phyloP scores from a whole-genome alignment of 208 protist species.

The Sergeia podlipaevii region DNA sequence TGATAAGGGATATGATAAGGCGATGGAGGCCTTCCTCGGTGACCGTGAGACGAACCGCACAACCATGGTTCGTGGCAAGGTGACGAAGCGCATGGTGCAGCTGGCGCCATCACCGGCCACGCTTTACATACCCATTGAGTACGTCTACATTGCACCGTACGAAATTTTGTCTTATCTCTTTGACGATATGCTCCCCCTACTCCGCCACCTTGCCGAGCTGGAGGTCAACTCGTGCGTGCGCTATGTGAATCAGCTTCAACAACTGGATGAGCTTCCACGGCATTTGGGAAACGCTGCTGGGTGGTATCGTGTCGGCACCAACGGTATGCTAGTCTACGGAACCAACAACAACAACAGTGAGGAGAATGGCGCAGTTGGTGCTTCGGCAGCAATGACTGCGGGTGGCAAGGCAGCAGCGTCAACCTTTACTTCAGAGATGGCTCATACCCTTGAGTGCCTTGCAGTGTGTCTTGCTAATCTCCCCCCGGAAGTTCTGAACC shows the following conservation, averaged over 20 bases:
- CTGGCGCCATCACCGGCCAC: slow-evolving; percentile 48
- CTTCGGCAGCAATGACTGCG: neutral
- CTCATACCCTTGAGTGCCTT: slow-evolving; percentile 66
- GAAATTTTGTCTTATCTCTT: slow-evolving; percentile 80
- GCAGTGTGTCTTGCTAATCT: slow-evolving; percentile 70
- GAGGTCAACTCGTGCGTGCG: slow-evolving; percentile 60
- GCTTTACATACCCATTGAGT: slow-evolving; percentile 49
- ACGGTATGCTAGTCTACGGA: neutral
- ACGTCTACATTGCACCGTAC: slow-evolving; percentile 71
- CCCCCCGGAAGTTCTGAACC: slow-evolving; percentile 63
- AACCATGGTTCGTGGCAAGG: slow-evolving; percentile 53
- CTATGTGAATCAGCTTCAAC: slow-evolving; percentile 58
- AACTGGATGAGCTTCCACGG: slow-evolving; percentile 17
- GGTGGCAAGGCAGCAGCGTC: neutral
- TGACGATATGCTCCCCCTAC: slow-evolving; percentile 75
- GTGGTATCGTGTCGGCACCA: too few relatives aligned
- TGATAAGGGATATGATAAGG: slow-evolving; percentile 68
- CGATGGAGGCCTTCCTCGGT: slow-evolving; percentile 71
- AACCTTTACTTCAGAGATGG: slow-evolving; percentile 72
- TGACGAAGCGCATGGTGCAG: slow-evolving; percentile 74
- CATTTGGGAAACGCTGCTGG: too few relatives aligned
- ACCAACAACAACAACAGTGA: neutral
- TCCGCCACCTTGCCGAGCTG: slow-evolving; percentile 64
- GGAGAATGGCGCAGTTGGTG: neutral
- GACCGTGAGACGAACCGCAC: slow-evolving; percentile 25